Evolutionary conservation across 1,284 basidiomycete genomes (phyloP).

Genomic region (Ceratobasidium sp.): DNA sequence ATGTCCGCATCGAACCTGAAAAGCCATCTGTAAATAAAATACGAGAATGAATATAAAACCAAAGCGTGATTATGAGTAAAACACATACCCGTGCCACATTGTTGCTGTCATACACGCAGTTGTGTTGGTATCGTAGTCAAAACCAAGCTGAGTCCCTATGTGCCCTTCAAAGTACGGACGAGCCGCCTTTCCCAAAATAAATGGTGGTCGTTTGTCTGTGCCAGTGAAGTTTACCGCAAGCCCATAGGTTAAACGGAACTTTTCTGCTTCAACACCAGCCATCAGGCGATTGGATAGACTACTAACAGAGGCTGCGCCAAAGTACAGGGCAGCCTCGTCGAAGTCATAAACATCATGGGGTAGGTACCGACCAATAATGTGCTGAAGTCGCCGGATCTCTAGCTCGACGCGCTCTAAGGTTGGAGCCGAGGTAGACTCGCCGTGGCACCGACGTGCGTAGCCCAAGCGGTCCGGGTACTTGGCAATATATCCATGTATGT

Average conservation of each 20-base stretch:
- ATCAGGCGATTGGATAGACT: conserved; percentile 46
- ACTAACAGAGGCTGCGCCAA: conserved; percentile 52
- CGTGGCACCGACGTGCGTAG: no score
- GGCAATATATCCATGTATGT: no score
- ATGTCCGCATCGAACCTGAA: conserved; percentile 13
- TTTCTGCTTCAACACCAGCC: conserved; percentile 53
- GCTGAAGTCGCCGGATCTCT: conserved; percentile 17
- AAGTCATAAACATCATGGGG: conserved; percentile 58
- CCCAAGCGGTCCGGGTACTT: no score
- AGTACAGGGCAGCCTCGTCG: conserved; percentile 60
- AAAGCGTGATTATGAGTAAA: background rate
- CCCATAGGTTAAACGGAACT: conserved; percentile 55
- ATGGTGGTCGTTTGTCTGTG: conserved; percentile 52
- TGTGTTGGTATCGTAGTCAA: conserved; percentile 55
- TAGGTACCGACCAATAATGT: conserved; percentile 43
- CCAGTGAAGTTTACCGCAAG: conserved; percentile 58
- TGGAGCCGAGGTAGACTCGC: no score
- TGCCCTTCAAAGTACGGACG: conserved; percentile 54
- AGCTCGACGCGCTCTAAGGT: background rate
- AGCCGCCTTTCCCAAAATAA: conserved; percentile 57
- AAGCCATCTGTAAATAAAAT: conserved; percentile 11
- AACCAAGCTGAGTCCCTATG: conserved; percentile 53
- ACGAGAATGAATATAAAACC: background rate
- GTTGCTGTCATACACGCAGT: conserved; percentile 58
- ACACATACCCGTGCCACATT: conserved; percentile 51